phyloP scores from a whole-genome alignment of 140 eudicot species.

The Cichorium intybus region DNA sequence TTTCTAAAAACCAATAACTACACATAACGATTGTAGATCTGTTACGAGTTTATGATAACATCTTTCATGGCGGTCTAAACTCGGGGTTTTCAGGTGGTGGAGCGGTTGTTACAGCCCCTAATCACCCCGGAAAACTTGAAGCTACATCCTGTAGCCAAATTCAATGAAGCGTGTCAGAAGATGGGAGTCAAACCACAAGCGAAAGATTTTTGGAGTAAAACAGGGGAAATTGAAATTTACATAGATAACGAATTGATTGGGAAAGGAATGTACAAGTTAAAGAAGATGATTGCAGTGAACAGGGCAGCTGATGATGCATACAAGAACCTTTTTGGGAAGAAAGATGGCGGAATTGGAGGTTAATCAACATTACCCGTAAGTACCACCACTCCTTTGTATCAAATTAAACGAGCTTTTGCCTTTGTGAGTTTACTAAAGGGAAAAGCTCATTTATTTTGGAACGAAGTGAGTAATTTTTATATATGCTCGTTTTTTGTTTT shows the following conservation, averaged over 20 bases:
- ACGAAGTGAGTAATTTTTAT: background rate
- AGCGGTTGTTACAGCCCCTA: conserved; percentile 28
- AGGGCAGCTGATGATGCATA: conserved; percentile 39
- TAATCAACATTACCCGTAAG: background rate
- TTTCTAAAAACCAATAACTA: too few species aligned
- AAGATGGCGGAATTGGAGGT: conserved; percentile 18
- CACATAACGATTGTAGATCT: background rate
- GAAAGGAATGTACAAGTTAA: conserved; percentile 26
- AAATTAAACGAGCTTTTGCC: conserved; percentile 37
- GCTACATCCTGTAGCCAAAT: conserved; percentile 21
- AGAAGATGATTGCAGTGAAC: conserved; percentile 32
- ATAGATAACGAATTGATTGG: conserved; percentile 23
- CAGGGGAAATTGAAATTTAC: conserved; percentile 31
- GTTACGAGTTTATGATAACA: background rate
- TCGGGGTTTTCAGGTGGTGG: conserved; percentile 20
- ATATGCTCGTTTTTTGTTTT: background rate
- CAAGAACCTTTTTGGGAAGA: conserved; percentile 22
- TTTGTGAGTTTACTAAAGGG: background rate
- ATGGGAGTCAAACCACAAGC: conserved; percentile 22
- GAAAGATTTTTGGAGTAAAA: conserved; percentile 29
- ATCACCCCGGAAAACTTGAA: conserved; percentile 24
- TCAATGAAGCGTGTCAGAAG: conserved; percentile 38
- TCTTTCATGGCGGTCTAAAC: background rate
- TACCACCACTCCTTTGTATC: conserved; percentile 14
- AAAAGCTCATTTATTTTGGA: conserved; percentile 35